Evolutionary conservation across 768 basidiomycete species (phyloP).

Genomic region (Leccinellum luteum): DNA sequence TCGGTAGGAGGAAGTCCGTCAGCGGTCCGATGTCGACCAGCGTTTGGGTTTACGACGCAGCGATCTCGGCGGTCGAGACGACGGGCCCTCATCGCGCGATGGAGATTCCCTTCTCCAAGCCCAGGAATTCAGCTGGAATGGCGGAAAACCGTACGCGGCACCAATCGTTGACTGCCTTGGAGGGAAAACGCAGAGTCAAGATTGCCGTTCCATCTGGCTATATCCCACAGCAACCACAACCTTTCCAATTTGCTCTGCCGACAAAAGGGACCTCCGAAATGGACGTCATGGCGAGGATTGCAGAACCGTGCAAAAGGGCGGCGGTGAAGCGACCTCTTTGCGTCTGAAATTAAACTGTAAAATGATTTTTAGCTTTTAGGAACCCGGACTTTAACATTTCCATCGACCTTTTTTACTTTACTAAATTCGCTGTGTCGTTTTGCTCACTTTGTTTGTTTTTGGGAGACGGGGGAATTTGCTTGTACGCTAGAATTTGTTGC

Average conservation of each 20-base stretch:
- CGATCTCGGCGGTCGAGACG: slow-evolving; percentile 42
- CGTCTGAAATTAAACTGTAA: slow-evolving; percentile 3
- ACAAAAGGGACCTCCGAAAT: neutral
- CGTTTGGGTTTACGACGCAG: slow-evolving; percentile 52
- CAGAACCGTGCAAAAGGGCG: slow-evolving; percentile 8
- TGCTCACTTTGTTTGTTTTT: neutral
- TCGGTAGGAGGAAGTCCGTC: slow-evolving; percentile 49
- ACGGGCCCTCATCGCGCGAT: slow-evolving; percentile 14
- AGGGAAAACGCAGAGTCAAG: slow-evolving; percentile 19
- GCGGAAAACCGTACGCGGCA: slow-evolving; percentile 19
- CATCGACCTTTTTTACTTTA: neutral
- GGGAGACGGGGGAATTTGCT: neutral
- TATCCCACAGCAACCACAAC: neutral
- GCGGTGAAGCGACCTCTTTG: slow-evolving; percentile 19
- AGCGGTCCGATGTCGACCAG: slow-evolving; percentile 31
- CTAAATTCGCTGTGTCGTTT: neutral
- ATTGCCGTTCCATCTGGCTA: slow-evolving; percentile 14
- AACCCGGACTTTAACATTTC: neutral
- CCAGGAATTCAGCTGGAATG: neutral
- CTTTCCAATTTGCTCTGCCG: neutral
- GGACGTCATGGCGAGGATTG: neutral
- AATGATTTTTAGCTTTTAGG: neutral
- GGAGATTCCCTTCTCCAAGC: slow-evolving; percentile 20
- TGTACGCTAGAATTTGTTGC: neutral
- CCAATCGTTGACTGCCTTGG: slow-evolving; percentile 23